Conservation (phyloP, 768 basidiomycete species). For the Suillus brevipes region DNA sequence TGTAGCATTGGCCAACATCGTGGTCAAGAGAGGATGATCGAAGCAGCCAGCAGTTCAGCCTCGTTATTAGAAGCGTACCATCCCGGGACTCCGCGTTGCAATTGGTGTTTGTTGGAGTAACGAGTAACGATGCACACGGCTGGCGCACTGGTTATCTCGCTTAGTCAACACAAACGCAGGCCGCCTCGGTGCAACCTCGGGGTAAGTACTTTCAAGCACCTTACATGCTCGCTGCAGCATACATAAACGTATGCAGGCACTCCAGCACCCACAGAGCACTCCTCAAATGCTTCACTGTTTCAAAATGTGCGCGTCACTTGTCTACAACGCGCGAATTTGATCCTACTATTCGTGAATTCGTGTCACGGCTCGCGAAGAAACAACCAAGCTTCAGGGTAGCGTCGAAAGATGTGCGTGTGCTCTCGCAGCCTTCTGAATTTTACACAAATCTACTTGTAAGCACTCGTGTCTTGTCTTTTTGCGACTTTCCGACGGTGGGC, state of each 20-base stretch:
- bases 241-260: conserved; percentile 8
- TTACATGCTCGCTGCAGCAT: conserved; percentile 11
- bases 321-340: conserved; percentile 31
- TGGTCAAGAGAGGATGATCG: background rate
- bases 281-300: conserved; percentile 11
- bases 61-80: conserved; percentile 2
- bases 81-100: background rate
- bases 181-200: background rate
- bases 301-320: conserved; percentile 30
- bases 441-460: conserved; percentile 54
- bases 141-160: conserved; percentile 4
- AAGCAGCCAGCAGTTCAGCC: conserved; percentile 1
- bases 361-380: conserved; percentile 33
- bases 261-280: conserved; percentile 7
- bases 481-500: background rate
- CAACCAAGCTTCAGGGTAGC: conserved; percentile 52
- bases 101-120: background rate
- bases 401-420: conserved; percentile 50
- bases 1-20: conserved; percentile 5
- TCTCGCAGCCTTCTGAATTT: conserved; percentile 61
- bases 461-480: conserved; percentile 10
- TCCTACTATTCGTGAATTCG: conserved; percentile 39
- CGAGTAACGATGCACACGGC: background rate
- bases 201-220: background rate
- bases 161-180: conserved; percentile 20